Evolutionary conservation across 176 grass and related monocot genomes (phyloP).

Genomic region (Phragmites australis): DNA sequence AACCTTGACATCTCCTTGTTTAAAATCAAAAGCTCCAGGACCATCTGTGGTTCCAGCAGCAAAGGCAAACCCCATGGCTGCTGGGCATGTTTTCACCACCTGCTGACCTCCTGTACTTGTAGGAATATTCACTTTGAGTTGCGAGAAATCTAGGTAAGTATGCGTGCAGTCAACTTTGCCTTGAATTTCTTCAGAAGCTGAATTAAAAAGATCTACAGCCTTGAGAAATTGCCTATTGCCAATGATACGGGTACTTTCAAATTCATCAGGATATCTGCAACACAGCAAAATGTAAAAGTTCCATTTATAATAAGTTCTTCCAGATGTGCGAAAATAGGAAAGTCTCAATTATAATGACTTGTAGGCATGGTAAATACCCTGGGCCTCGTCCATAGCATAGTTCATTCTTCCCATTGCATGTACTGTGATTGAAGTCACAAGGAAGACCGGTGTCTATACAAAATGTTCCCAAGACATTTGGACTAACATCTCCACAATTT

Average conservation of each 20-base stretch:
- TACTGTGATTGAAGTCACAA: conserved; percentile 97
- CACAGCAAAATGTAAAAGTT: conserved; percentile 22
- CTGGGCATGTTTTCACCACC: conserved; percentile 84
- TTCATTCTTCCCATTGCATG: conserved; percentile 97
- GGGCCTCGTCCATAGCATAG: conserved; percentile 93
- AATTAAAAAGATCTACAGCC: conserved; percentile 78
- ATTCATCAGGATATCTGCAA: conserved; percentile 92
- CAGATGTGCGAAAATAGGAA: neutral
- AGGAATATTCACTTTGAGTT: conserved; percentile 68
- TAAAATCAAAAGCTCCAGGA: conserved; percentile 95
- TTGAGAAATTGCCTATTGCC: conserved; percentile 84
- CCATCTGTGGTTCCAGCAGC: conserved; percentile 98
- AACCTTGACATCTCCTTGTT: conserved; percentile 93
- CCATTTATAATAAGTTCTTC: conserved; percentile 8
- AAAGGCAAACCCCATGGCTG: conserved; percentile 95
- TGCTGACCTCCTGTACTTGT: conserved; percentile 48
- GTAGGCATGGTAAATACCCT: conserved; percentile 56
- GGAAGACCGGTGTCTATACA: conserved; percentile 91
- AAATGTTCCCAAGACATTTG: conserved; percentile 93
- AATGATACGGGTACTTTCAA: conserved; percentile 92
- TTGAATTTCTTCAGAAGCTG: conserved; percentile 78
- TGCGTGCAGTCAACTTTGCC: conserved; percentile 81
- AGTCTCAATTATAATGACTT: neutral
- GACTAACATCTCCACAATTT: conserved; percentile 99
- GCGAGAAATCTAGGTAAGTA: conserved; percentile 84